Conservation (phyloP, 202 grass and related monocot species). For the Zoysia matrella region DNA sequence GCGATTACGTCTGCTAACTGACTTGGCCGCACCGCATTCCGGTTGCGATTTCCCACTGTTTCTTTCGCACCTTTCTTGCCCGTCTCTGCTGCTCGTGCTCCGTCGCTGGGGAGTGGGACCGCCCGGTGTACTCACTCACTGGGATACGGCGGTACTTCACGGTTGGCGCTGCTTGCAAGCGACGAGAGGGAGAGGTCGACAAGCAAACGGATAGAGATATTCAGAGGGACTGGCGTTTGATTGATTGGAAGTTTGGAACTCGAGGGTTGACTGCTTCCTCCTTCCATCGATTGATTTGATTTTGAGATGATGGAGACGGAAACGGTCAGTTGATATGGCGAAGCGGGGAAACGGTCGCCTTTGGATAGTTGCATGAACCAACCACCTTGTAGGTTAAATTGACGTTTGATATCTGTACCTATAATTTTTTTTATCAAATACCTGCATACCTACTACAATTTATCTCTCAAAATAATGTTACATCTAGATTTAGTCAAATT, state of each 20-base stretch:
- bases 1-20: not conserved
- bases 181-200: not conserved
- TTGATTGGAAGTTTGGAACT: not conserved
- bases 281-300: not conserved
- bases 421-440: too few species aligned
- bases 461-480: too few species aligned
- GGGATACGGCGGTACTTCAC: conserved; percentile 11
- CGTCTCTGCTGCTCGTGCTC: not conserved
- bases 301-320: too few species aligned
- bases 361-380: too few species aligned
- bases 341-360: too few species aligned
- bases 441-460: too few species aligned
- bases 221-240: not conserved
- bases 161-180: not conserved
- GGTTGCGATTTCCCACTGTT: not conserved
- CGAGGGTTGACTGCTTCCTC: not conserved
- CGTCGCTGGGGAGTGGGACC: not conserved
- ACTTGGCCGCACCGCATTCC: not conserved
- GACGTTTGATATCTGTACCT: too few species aligned
- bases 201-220: conserved; percentile 16
- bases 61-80: not conserved
- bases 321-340: too few species aligned
- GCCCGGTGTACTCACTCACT: not conserved
- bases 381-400: too few species aligned
- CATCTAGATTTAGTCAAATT: too few species aligned